Evolutionary conservation across 176 grass and related monocot genomes (phyloP).

Genomic region (Juncus inflexus): DNA sequence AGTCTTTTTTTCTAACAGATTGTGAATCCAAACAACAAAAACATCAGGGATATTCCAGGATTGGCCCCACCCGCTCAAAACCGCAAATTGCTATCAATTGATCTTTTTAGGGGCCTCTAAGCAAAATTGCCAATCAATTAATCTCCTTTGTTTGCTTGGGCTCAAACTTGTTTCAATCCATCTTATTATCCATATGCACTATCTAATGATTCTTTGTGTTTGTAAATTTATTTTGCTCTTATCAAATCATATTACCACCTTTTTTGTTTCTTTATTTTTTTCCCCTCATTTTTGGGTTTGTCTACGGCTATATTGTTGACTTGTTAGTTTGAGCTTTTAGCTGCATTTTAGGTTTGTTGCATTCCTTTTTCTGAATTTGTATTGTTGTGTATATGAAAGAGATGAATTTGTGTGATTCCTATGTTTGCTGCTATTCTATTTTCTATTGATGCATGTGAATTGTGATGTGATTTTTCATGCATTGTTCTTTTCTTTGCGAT

Average conservation of each 20-base stretch:
- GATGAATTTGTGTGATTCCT: constrained; percentile 9
- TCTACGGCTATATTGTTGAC: constrained; percentile 17
- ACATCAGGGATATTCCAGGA: constrained; percentile 81
- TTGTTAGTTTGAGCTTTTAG: constrained; percentile 27
- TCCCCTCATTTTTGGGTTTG: constrained; percentile 14
- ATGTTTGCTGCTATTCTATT: not conserved
- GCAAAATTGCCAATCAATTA: constrained; percentile 1
- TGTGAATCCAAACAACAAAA: constrained; percentile 85
- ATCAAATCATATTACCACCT: constrained; percentile 23
- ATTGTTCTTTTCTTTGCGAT: not conserved
- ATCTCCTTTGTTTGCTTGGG: too few relatives aligned
- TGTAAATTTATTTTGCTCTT: constrained; percentile 44
- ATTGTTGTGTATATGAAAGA: constrained; percentile 46
- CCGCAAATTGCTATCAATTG: constrained; percentile 56
- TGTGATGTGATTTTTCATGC: too few relatives aligned
- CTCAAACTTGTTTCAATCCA: not conserved
- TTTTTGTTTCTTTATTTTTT: constrained; percentile 30
- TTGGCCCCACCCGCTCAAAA: constrained; percentile 88
- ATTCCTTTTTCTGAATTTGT: not conserved
- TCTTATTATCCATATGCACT: constrained; percentile 1
- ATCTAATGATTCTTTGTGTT: constrained; percentile 39
- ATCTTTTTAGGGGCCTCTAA: constrained; percentile 43
- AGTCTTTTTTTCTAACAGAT: constrained; percentile 38
- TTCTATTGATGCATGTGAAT: not conserved
- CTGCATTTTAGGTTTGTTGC: constrained; percentile 24